Evolutionary conservation across 1,284 basidiomycete genomes (phyloP), one percentile per base, ranked within the genome.

Genomic region (Kwoniella shivajii): DNA sequence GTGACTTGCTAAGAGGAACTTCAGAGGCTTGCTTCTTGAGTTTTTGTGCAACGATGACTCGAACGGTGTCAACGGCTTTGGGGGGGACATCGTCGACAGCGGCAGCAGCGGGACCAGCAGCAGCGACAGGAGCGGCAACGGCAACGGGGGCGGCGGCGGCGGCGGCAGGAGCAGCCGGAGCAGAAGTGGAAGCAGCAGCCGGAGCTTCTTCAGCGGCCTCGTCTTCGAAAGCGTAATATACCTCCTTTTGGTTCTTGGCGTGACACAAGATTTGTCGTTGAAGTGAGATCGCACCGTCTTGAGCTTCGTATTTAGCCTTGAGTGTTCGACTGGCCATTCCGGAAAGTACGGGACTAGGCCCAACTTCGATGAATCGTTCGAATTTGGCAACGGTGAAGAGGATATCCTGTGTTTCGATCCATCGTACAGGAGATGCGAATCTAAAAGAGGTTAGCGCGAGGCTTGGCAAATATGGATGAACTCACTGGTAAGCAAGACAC

Each of bases 391-490:
- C 80, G 6, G 82, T 85, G 82, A 99, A 99, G 59, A 99, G 84
- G 44, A 91, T 85, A 71, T 99, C 95, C 75, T 98, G 95, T 0
- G 95, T 99, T 81, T 98, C 90, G 72, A 99, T 99, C 95, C 95
- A 98, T 55, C 93, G 88, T 26, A 99, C 94, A 11, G 93, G 92
- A 2, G 92, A 94, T 0, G 90, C 90, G 64, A 77, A 78, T 59
- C 67, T 68, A 29, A 13, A 14, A 6, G 24, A 16, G 4, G 36
- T 53, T n/a, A 57, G 56, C 26, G 13, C 18, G 30, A 14, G 41
- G 46, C 26, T 38, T 3, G 64, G 50, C 64, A 76, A 18, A 76
- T 76, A 94, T 94, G 20, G 6, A 5, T 11, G 16, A 14, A 68
- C 68, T 64, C 54, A 70, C 76, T 99, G 95, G 76, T 98, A 98